Conservation (phyloP, 768 basidiomycete species). For the Lactarius psammicola region DNA sequence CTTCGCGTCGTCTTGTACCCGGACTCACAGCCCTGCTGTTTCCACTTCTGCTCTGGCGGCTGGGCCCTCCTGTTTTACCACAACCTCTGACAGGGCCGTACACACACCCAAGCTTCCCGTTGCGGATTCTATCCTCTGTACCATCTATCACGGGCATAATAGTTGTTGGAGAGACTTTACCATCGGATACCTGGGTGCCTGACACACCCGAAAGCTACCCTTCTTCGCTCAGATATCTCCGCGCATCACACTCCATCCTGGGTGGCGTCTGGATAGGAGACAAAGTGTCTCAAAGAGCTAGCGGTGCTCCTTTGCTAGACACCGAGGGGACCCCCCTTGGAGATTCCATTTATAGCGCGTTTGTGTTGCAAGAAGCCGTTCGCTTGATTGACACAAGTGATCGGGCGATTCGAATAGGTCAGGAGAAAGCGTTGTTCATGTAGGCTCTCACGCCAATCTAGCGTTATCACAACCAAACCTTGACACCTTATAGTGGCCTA, state of each 20-base stretch:
- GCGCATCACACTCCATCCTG: slow-evolving; percentile 55
- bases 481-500: slow-evolving; percentile 61
- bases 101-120: slow-evolving; percentile 49
- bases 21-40: slow-evolving; percentile 38
- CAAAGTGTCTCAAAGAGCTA: slow-evolving; percentile 38
- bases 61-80: slow-evolving; percentile 50
- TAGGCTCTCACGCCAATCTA: slow-evolving; percentile 37
- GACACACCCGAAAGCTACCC: slow-evolving; percentile 29
- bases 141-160: slow-evolving; percentile 79
- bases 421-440: slow-evolving; percentile 69
- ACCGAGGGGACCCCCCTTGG: slow-evolving; percentile 55
- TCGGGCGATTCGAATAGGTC: slow-evolving; percentile 37
- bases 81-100: slow-evolving; percentile 52
- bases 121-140: slow-evolving; percentile 66
- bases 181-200: slow-evolving; percentile 33
- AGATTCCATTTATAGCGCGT: slow-evolving; percentile 81
- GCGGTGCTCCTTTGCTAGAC: slow-evolving; percentile 43
- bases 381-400: slow-evolving; percentile 60
- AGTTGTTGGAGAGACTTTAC: slow-evolving; percentile 71
- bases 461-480: slow-evolving; percentile 9
- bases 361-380: slow-evolving; percentile 83
- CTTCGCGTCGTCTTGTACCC: slow-evolving; percentile 24
- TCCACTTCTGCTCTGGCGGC: slow-evolving; percentile 40
- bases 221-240: slow-evolving; percentile 42
- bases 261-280: slow-evolving; percentile 78